A percentile compares a stretch with the other conserved stretches of the same genome.
These are phyloP conservation scores for Phytophthora sansomeana DNA, from an alignment of 352 stramenopile genomes.

Conservation along the genomic window DNA sequence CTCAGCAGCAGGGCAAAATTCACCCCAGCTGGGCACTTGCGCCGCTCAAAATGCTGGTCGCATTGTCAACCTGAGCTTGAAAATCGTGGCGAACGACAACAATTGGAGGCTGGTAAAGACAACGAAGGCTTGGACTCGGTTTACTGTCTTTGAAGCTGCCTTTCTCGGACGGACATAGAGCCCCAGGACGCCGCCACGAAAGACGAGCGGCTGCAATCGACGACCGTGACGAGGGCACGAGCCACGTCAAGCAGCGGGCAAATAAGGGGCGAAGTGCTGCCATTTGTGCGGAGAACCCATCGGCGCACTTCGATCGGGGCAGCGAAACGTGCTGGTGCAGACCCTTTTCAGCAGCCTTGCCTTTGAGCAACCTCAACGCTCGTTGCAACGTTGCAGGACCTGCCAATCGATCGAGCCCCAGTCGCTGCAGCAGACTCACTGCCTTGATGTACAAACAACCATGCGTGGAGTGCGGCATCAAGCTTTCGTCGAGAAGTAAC, in stretches of 20 bases:
- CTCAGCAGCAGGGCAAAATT: slow-evolving; percentile 16
- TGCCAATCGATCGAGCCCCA: slow-evolving; percentile 5
- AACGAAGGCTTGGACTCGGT: neutral
- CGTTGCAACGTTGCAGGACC: slow-evolving; percentile 14
- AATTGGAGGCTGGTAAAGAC: slow-evolving; percentile 7
- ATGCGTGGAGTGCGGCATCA: slow-evolving; percentile 10
- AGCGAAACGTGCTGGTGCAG: slow-evolving; percentile 22
- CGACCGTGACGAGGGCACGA: too few relatives aligned
- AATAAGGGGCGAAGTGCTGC: slow-evolving; percentile 13
- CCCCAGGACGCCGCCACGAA: too few relatives aligned
- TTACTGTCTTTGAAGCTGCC: slow-evolving; percentile 25
- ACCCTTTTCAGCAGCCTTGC: slow-evolving; percentile 23
- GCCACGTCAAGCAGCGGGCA: slow-evolving; percentile 26
- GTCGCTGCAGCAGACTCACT: neutral
- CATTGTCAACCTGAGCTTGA: neutral
- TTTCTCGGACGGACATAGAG: neutral
- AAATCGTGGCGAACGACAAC: slow-evolving; percentile 11
- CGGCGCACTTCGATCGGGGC: slow-evolving; percentile 6
- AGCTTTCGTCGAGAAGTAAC: slow-evolving; percentile 16
- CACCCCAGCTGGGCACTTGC: neutral
- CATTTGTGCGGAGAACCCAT: slow-evolving; percentile 26
- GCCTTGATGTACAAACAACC: neutral
- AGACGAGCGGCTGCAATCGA: slow-evolving; percentile 12
- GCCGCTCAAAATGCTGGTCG: slow-evolving; percentile 17
- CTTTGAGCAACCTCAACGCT: slow-evolving; percentile 11